Conservation (phyloP, 148 eudicot genomes). For the Nyssa sinensis region DNA sequence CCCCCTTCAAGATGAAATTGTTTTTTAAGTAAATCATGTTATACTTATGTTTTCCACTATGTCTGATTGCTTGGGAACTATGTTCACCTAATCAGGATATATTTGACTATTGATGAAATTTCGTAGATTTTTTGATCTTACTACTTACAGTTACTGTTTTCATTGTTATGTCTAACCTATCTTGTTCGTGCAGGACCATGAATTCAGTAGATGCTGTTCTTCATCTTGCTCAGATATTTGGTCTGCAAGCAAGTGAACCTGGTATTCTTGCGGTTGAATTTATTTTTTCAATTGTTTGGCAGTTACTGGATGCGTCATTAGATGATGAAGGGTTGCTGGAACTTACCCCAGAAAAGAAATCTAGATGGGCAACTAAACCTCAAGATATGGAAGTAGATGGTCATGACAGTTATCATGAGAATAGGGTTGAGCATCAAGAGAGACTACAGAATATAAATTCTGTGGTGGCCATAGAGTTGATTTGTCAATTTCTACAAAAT, state of each 20-base stretch:
- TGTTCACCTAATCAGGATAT: too few species aligned
- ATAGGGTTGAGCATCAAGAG: slow-evolving; percentile 50
- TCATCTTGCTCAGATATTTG: slow-evolving; percentile 63
- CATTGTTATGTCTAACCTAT: not conserved
- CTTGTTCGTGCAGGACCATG: slow-evolving; percentile 62
- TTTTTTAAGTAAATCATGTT: too few species aligned
- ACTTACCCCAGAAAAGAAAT: too few species aligned
- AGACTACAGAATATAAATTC: slow-evolving; percentile 55
- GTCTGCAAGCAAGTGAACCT: slow-evolving; percentile 49
- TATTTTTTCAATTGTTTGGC: slow-evolving; percentile 69
- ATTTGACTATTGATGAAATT: too few species aligned
- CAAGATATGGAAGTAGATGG: slow-evolving; percentile 65
- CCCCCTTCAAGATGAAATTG: too few species aligned
- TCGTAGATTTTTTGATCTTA: too few species aligned
- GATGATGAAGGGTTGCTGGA: slow-evolving; percentile 89
- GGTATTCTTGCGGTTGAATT: slow-evolving; percentile 56
- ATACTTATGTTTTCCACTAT: too few species aligned
- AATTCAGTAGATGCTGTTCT: slow-evolving; percentile 55
- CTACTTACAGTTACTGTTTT: too few species aligned
- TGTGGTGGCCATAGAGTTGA: slow-evolving; percentile 62
- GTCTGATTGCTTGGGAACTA: too few species aligned
- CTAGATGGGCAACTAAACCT: slow-evolving; percentile 47
- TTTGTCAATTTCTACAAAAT: slow-evolving; percentile 62
- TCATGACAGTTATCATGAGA: slow-evolving; percentile 41
- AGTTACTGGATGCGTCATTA: slow-evolving; percentile 82